Percentiles rank a stretch among this genome's conserved stretches.
Evolutionary conservation across 179 eudicot species (phyloP).

Genomic region (Beta macrorhiza): DNA sequence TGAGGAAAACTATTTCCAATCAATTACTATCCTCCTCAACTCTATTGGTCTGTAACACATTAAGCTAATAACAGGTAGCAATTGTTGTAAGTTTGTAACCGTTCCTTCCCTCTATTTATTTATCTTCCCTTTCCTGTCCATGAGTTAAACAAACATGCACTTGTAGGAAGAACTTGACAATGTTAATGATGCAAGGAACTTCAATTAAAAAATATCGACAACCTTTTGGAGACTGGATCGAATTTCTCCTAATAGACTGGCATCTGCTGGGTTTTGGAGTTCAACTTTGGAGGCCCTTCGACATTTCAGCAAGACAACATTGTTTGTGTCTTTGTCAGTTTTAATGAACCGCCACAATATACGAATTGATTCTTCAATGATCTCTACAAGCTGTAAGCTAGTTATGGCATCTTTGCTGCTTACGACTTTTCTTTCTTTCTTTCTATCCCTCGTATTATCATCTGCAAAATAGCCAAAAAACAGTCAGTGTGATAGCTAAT

Average conservation of each 20-base stretch:
- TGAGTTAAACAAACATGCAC: background rate
- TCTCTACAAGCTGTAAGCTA: constrained; percentile 71
- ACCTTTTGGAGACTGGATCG: constrained; percentile 66
- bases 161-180: background rate
- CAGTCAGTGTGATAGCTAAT: background rate
- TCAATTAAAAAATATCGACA: no score
- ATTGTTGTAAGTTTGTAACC: no score
- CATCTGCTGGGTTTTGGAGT: constrained; percentile 54
- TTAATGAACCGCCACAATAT: constrained; percentile 73
- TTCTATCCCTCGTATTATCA: constrained; percentile 54
- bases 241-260: constrained; percentile 45
- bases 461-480: constrained; percentile 40
- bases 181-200: background rate
- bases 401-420: constrained; percentile 53
- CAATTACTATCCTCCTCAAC: no score
- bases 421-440: constrained; percentile 43
- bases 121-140: no score
- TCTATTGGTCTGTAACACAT: no score
- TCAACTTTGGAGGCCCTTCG: constrained; percentile 36
- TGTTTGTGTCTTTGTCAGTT: constrained; percentile 54
- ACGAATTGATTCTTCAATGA: constrained; percentile 76
- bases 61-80: no score
- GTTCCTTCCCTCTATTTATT: no score
- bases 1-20: no score
- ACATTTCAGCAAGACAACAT: constrained; percentile 22